Base-by-base conservation (phyloP, 2,329 filamentous ascomycete genomes). In the Aspergillus floridensis region DNA sequence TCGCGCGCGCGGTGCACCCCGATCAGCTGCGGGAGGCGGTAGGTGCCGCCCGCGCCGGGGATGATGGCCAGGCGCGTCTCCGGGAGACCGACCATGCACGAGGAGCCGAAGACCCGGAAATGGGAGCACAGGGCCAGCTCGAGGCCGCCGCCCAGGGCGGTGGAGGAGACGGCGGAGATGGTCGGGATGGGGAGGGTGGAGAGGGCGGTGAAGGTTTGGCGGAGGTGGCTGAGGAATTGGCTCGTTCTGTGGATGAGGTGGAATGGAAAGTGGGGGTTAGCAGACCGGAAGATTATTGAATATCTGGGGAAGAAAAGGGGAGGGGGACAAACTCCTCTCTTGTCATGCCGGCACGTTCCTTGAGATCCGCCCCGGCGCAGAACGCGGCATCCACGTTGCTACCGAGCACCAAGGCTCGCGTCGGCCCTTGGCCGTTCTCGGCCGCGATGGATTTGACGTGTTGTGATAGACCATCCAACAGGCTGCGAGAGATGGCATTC, bases 61-160 rank as follows among this genome's bases (percentile, higher is more conserved):
- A 99, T 90, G 73, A 99, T 99, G 58, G 90, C 95, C 2, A 99
- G 84, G 2, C 93, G 84, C 1, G 95, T 98, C 75, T 99, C 95
- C 1, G 95, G 95, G 5, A 98, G 85, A 0, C 87, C 93, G 57
- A 99, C 86, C 24, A 82, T 80, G 16, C 92, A 90, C 35, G 88
- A 90, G 44, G 90, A 92, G 32, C 88, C 85, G 66, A 98, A 88
- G 55, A 99, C 88, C 65, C 95, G 91, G 76, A 99, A 87, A 76
- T 95, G 88, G 1, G 93, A 96, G 66, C 89, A 88, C 6, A 99
- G 86, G 1, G 92, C 93, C 56, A 99, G 86, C 78, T 99, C 95
- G 65, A 99, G 87, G 50, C 95, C 95, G 69, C 95, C 95, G 63
- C 95, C 95, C 31, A 98, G 88, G 5, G 95, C 95, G 59, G 91